Evolutionary conservation across 1,284 basidiomycete species (phyloP), one percentile per base, ranked within the genome.

Genomic region (Heterobasidion occidentale): DNA sequence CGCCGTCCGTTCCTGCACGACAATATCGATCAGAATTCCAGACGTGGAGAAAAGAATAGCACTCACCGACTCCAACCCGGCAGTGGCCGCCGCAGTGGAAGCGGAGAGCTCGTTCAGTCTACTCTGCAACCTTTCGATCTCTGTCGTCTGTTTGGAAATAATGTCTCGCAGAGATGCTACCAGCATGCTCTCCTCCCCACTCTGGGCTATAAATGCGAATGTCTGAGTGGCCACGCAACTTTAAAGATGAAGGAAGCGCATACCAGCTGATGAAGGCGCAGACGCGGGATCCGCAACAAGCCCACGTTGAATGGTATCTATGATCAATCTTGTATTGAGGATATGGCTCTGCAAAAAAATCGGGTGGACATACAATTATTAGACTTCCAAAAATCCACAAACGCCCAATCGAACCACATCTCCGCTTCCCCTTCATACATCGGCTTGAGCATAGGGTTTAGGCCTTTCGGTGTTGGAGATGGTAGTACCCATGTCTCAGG

Each of bases 301-400:
- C 20, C 81, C 86, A 55, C 83, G 77, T 65, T 90, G 88, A 1
- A 89, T 72, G 7, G 86, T 81, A 69, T 88, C 87, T 88, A 7
- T 9, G 11, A n/a, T 42, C n/a, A 42, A 8, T 2, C 45, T 54
- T 5, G 45, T 52, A 36, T 7, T 51, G 52, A 55, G 27, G 19
- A 15, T 8, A 15, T 46, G 20, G n/a, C 47, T 48, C 34, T 17
- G 15, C 15, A 50, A 61, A 44, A 56, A 52, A 34, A 50, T 17
- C 20, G 33, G 27, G 20, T 44, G 54, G 35, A 19, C 91, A 67
- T 63, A 95, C 94, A 92, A 65, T 94, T 96, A 67, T 96, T 94
- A 54, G 92, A 93, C 73, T 98, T 98, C 89, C 94, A 95, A 68
- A 98, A 99, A 70, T 99, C 96, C n/a, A 98, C 87, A 72, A 98